Conservation (phyloP, 192 early-diverging fungal genomes). For the Coemansia sp. region DNA sequence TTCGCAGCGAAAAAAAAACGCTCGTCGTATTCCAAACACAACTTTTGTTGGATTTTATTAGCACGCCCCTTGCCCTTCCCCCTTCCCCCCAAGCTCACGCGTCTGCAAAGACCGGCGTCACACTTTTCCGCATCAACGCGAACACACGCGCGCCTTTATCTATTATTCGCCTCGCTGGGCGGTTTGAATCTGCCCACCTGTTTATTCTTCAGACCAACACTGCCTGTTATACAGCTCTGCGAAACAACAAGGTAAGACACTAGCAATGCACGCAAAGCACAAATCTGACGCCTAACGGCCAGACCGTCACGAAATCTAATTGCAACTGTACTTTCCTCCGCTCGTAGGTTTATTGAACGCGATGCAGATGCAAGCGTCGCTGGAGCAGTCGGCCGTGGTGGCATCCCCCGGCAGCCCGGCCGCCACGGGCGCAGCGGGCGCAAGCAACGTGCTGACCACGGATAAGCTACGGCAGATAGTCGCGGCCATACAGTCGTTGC, state of each 20-base stretch:
- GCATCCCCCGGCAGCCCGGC: background rate
- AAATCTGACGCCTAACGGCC: background rate
- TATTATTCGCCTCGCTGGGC: background rate
- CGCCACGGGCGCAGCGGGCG: background rate
- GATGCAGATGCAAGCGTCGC: slow-evolving; percentile 22
- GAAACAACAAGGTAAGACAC: background rate
- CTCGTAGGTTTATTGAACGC: background rate
- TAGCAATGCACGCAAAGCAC: background rate
- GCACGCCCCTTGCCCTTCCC: background rate
- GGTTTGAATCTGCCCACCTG: background rate
- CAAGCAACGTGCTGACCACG: slow-evolving; percentile 17
- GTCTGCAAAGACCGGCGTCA: slow-evolving; percentile 8
- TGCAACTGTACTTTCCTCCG: background rate
- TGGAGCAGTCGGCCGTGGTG: background rate
- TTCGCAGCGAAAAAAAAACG: background rate
- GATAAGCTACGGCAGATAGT: slow-evolving; percentile 32
- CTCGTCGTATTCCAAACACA: background rate
- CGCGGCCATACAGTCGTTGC: slow-evolving; percentile 51
- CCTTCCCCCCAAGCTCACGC: slow-evolving; percentile 9
- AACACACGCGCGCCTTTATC: background rate
- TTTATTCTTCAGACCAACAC: background rate
- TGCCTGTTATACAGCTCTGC: background rate
- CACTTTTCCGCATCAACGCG: slow-evolving; percentile 3
- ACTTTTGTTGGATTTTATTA: background rate
- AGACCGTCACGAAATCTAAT: background rate